Evolutionary conservation across 1,284 basidiomycete genomes (phyloP), one percentile per base, ranked within the genome.

Genomic region (Athelia sp.): DNA sequence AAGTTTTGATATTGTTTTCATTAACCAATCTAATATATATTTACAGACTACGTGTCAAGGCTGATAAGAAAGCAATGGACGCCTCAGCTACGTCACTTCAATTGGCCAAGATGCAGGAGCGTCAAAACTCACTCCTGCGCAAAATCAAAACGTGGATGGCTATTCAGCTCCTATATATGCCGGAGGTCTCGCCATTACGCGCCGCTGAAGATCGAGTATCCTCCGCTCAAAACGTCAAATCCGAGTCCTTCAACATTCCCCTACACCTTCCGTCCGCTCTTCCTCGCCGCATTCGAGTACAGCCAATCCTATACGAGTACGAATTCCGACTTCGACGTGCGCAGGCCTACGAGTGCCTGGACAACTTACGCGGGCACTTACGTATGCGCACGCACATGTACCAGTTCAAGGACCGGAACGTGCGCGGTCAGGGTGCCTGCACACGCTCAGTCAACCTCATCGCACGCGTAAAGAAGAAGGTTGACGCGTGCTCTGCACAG

Each of bases 91-190:
- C 47, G 1, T 50, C 56, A 4, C 14, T 34, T 4, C 55, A 57
- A 19, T 21, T 43, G 4, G 10, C 26, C 2, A 50, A 36, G 18
- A 0, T 52, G 2, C 52, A 45, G 1, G 29, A 50, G 11, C 3
- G 22, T 0, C 24, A 3, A 0, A 57, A 54, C 6, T 10, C 2
- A 1, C 45, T 49, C 13, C 48, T 29, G 31, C 18, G 24, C 34
- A 45, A 45, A 22, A 6, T 51, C 1, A 26, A 51, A 14, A 2
- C 47, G 0, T 57, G 52, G 52, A 10, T 15, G 0, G 15, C 1
- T 10, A 40, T 57, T 1, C 55, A 57, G 18, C 13, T 18, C 0
- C 3, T 57, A 13, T 57, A 57, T 21, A 50, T 54, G 10, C 50
- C 49, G 1, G 15, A 10, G 1, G 19, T 50, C 1, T 23, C 31